A percentile compares a stretch with the other conserved stretches of the same genome.
Conservation (phyloP, 768 basidiomycete species). For the Rhizopogon salebrosus region DNA sequence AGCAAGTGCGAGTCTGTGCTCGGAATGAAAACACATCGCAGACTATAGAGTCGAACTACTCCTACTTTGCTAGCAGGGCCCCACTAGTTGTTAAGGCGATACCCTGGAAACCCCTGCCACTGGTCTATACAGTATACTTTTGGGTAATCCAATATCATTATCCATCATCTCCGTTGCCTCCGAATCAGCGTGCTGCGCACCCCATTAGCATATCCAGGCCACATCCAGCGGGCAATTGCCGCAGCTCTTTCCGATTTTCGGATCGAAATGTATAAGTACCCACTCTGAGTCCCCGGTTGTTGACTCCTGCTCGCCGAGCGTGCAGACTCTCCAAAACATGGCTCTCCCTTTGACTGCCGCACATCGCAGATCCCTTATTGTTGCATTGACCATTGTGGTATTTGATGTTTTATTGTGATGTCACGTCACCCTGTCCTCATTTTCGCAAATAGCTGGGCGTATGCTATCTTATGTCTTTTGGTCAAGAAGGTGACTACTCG, state of each 20-base stretch:
- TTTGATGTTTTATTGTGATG: background rate
- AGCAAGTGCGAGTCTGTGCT: background rate
- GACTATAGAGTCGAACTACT: background rate
- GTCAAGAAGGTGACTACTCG: background rate
- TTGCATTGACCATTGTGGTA: constrained; percentile 22
- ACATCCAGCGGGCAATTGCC: too few species aligned
- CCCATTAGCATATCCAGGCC: background rate
- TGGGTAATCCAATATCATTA: background rate
- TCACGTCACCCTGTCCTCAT: background rate
- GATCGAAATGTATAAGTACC: background rate
- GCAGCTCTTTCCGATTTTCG: background rate
- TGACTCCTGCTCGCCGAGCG: background rate
- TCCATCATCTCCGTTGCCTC: background rate
- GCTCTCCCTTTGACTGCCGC: constrained; percentile 20
- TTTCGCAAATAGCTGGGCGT: constrained; percentile 11
- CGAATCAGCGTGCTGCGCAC: constrained; percentile 3
- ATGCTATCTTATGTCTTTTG: constrained; percentile 18
- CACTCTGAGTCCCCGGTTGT: background rate
- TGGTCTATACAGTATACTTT: too few species aligned
- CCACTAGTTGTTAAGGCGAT: background rate
- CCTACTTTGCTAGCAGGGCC: background rate
- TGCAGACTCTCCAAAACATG: constrained; percentile 9
- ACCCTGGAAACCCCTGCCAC: background rate
- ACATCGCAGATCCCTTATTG: constrained; percentile 24
- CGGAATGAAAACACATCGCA: background rate